Evolutionary conservation across 2,329 filamentous ascomycete genomes (phyloP), one percentile per base, ranked within the genome.

Genomic region (Fusarium austroafricanum): DNA sequence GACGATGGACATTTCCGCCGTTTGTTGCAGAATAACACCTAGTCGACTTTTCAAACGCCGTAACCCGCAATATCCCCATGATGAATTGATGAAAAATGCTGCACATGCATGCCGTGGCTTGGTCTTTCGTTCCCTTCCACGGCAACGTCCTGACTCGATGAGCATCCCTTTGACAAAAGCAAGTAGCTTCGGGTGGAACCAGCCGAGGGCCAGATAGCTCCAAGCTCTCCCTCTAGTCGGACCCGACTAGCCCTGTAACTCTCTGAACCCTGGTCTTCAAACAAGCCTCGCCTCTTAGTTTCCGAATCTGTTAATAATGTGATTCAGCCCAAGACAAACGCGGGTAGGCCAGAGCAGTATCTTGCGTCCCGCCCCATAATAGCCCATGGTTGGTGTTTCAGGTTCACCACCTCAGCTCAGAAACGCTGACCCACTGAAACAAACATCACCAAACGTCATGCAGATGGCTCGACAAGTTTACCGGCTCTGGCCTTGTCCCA

Each of bases 401-500:
- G 70, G 67, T 65, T 68, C 65, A 64, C 55, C 59, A 69, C 53
- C 58, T 61, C 61, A 70, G 61, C 59, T 61, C 57, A 61, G 52
- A 61, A 56, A 55, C 54, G 46, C 50, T 58, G 60, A 58, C 55
- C 71, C 68, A 71, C 66, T 67, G 60, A 68, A 67, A 67, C 53
- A 67, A 71, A 65, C 61, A 62, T 73, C 70, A 51, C 57, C 61
- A 62, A 70, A 71, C 64, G 64, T 63, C 71, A 71, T 71, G 59
- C 54, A 47, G 49, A 50, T 47, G 46, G 23, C 37, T 66, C 49
- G 35, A 40, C 49, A 39, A 29, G 52, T 38, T 50, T 50, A 31
- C n/a, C 33, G 33, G 42, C 40, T 58, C 56, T 67, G 38, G 55
- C 37, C 53, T 61, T 31, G 26, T 66, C 46, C 49, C 40, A 64